phyloP scores from a whole-genome alignment of 2,329 filamentous ascomycete species.

The Ustulina deusta region DNA sequence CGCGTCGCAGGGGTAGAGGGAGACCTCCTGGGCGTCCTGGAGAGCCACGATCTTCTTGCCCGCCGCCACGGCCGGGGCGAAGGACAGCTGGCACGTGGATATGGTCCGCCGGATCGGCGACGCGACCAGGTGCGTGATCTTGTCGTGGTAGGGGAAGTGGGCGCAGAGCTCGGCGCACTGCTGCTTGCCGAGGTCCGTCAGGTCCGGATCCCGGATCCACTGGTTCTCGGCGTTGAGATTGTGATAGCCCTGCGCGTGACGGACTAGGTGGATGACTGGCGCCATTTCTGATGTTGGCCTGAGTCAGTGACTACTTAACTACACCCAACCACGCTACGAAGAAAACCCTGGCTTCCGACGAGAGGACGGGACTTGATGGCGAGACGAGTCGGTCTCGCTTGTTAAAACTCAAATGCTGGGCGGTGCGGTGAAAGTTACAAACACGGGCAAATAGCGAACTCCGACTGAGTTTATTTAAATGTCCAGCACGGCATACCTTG shows the following conservation, averaged over 20 bases:
- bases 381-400: neutral
- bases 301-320: too few species aligned
- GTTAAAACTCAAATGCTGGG: neutral
- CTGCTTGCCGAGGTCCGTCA: conserved; percentile 79
- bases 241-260: conserved; percentile 84
- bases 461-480: conserved; percentile 14
- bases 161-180: conserved; percentile 76
- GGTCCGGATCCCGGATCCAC: conserved; percentile 77
- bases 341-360: neutral
- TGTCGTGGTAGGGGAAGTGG: conserved; percentile 72
- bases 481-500: neutral
- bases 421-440: neutral
- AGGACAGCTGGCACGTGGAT: conserved; percentile 78
- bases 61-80: conserved; percentile 65
- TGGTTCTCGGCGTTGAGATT: conserved; percentile 80
- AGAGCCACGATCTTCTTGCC: conserved; percentile 71
- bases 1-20: conserved; percentile 79
- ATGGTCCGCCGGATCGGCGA: conserved; percentile 86
- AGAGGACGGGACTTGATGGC: neutral
- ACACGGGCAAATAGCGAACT: neutral
- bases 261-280: conserved; percentile 73
- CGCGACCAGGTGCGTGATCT: conserved; percentile 77
- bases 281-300: conserved; percentile 54
- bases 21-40: conserved; percentile 83
- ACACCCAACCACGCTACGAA: neutral